Base-by-base conservation (phyloP, 176 grass and related monocot genomes). In the Zea luxurians region DNA sequence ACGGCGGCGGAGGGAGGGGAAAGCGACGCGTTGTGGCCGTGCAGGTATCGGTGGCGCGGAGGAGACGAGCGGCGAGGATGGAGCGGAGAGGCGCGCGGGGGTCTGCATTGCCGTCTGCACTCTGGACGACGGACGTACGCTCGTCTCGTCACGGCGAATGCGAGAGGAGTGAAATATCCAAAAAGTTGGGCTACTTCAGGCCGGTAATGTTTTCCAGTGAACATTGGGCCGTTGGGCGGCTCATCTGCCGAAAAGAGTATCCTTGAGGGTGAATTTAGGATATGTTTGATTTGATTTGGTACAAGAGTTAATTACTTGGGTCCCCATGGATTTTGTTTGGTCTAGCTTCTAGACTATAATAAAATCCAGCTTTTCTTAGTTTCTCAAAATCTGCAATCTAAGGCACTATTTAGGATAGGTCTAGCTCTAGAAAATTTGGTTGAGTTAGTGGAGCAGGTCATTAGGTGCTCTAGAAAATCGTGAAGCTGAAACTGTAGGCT, bases 1-100 rank as follows among this genome's bases (percentile, higher is more conserved):
- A 17, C 91, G 88, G 40, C 94, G 79, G 44, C 70, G 60, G 47
- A 42, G 37, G 5, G 37, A 59, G 64, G 57, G 81, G 1, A 48
- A 45, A 4, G 53, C 6, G 45, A 45, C 62, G 44, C 12, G 21
- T 42, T 64, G 17, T 40, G 81, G 81, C 15, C 62, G 1, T 12
- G 42, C n/a, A 10, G 41, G 60, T 2, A 68, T 48, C 3, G 59
- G 12, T 44, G 34, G 71, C 3, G 63, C 61, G 69, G 63, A 34
- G 21, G 58, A 80, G 46, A 66, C 78, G 36, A 52, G 15, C 60
- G 70, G 68, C n/a, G 74, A 66, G 70, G 71, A 52, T 37, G 71
- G 70, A 18, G 67, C 49, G 21, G 86, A 45, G 36, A 46, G 49
- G 68, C 45, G 37, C 42, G 68, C 17, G 61, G 53, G 17, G 54